Evolutionary conservation across 768 basidiomycete species (phyloP).

Genomic region (Mycena olivaceomarginata): DNA sequence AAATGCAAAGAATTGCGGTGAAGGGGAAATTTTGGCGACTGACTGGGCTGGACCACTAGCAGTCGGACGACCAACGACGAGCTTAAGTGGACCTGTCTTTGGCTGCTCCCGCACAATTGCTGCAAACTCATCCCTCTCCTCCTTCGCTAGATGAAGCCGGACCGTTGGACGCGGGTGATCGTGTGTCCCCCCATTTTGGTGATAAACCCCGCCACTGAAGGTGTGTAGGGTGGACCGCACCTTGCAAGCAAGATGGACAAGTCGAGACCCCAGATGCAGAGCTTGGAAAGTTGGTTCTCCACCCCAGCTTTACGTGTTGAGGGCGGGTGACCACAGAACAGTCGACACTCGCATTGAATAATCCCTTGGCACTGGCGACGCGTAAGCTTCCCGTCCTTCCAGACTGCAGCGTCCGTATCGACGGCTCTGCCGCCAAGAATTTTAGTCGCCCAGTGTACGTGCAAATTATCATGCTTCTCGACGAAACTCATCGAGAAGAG

Average conservation of each 20-base stretch:
- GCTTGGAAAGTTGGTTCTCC: neutral
- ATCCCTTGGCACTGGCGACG: neutral
- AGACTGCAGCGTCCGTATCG: neutral
- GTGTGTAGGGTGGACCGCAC: neutral
- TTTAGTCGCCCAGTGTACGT: neutral
- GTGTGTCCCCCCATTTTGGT: constrained; percentile 40
- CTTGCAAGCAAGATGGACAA: constrained; percentile 32
- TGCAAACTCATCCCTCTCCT: constrained; percentile 19
- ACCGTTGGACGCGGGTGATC: constrained; percentile 39
- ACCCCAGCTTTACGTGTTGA: neutral
- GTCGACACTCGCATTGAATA: neutral
- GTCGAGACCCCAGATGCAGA: neutral
- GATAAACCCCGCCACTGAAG: constrained; percentile 41
- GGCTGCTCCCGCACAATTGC: constrained; percentile 41
- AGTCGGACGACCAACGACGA: constrained; percentile 46
- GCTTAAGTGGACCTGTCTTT: constrained; percentile 36
- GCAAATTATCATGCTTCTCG: neutral
- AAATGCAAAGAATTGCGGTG: too few species aligned
- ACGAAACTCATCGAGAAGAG: neutral
- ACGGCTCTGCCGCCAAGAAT: neutral
- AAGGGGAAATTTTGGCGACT: constrained; percentile 40
- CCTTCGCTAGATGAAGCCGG: constrained; percentile 35
- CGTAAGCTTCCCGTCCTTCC: too few species aligned
- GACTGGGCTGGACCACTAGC: constrained; percentile 17
- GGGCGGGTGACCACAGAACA: neutral